Conservation (phyloP, 1,139 yeast species). For the Kodamaea derodonti region DNA sequence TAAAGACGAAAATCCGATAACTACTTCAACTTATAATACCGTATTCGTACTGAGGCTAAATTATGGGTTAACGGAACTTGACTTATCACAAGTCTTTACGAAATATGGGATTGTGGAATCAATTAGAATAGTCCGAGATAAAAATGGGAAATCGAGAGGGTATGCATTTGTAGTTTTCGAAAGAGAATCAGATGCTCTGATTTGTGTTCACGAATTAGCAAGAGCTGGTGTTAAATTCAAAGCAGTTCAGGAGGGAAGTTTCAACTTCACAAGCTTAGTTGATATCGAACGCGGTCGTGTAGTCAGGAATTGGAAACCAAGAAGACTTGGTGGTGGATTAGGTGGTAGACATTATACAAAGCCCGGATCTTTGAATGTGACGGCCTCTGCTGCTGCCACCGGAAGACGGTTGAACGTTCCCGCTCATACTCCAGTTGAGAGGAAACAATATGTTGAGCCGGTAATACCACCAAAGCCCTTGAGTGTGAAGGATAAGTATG, state of each 20-base stretch:
- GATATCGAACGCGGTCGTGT: conserved; percentile 85
- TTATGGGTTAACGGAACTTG: conserved; percentile 65
- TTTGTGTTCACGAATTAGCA: conserved; percentile 56
- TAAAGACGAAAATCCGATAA: conserved; percentile 32
- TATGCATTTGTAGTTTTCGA: conserved; percentile 82
- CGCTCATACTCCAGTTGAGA: conserved; percentile 10
- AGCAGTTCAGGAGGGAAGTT: conserved; percentile 25
- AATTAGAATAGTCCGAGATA: conserved; percentile 63
- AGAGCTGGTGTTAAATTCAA: conserved; percentile 43
- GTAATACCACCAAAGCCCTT: conserved; percentile 6
- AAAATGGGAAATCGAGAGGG: conserved; percentile 59
- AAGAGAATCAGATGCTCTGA: conserved; percentile 52
- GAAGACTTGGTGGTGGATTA: conserved; percentile 64
- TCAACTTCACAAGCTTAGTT: conserved; percentile 41
- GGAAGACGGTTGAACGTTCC: conserved; percentile 26
- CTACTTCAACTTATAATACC: conserved; percentile 66
- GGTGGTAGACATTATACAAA: conserved; percentile 54
- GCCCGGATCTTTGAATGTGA: conserved; percentile 36
- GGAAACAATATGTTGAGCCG: no score
- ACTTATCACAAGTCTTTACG: conserved; percentile 59
- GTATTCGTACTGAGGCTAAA: conserved; percentile 73
- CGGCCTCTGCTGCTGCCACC: conserved; percentile 55
- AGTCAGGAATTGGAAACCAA: conserved; percentile 75
- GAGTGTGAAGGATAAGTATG: conserved; percentile 31
- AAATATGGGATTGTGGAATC: conserved; percentile 70